Evolutionary conservation across 441 rosid genomes (phyloP).

Genomic region (Adansonia grandidieri): DNA sequence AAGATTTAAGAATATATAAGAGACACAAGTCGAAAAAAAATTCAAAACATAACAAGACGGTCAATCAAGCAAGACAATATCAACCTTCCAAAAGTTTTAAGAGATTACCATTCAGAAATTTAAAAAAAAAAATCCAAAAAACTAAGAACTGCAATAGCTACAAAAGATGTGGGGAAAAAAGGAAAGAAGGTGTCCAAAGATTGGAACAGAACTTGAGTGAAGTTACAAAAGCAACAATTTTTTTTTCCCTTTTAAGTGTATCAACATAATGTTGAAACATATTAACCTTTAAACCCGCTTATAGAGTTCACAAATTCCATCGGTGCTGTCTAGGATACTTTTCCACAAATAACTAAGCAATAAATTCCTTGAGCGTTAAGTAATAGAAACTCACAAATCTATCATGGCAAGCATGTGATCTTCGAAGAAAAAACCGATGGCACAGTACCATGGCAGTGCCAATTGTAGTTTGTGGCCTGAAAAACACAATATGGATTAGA

Average conservation of each 20-base stretch:
- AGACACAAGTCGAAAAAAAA: not conserved
- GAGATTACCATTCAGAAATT: not conserved
- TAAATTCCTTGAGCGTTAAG: conserved; percentile 4
- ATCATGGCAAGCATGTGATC: conserved; percentile 83
- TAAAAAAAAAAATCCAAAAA: not conserved
- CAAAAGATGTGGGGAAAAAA: not conserved
- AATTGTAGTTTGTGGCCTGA: conserved; percentile 76
- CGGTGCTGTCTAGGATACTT: not conserved
- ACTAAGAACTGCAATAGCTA: not conserved
- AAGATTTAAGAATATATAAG: not conserved
- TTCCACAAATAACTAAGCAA: conserved; percentile 7
- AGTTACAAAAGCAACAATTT: conserved; percentile 1
- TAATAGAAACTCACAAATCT: conserved; percentile 67
- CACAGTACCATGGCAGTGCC: conserved; percentile 86
- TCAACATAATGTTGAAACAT: not conserved
- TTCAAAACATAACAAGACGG: not conserved
- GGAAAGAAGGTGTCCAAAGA: not conserved
- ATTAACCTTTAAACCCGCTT: not conserved
- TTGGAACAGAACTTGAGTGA: not conserved
- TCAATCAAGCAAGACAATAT: not conserved
- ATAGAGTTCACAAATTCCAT: not conserved
- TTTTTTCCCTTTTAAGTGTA: not conserved
- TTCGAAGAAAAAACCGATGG: conserved; percentile 76
- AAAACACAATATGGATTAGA: conserved; percentile 19
- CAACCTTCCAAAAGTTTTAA: not conserved